Conservation (phyloP, 2,329 filamentous ascomycete genomes). For the Neoarthrinium moseri region DNA sequence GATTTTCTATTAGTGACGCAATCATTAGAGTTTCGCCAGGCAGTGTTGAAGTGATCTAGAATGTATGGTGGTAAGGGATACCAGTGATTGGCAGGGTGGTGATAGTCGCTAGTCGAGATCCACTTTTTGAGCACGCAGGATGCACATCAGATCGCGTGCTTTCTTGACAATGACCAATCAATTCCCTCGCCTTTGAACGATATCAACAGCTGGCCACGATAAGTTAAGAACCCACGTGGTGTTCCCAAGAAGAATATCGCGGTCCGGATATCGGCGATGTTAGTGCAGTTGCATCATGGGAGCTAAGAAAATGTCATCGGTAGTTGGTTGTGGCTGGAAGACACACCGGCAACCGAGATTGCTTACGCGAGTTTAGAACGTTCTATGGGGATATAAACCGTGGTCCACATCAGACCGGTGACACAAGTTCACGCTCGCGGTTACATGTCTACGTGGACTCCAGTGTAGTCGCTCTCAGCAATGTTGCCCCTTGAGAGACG, state of each 20-base stretch:
- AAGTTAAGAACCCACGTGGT: too few species aligned
- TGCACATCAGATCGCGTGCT: conserved; percentile 5
- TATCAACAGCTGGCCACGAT: too few species aligned
- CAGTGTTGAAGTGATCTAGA: too few species aligned
- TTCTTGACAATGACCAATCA: not conserved
- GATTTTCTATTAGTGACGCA: too few species aligned
- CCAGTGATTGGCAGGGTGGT: not conserved
- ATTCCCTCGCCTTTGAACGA: too few species aligned
- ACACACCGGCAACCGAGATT: not conserved
- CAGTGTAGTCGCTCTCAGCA: too few species aligned
- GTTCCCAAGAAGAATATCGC: not conserved
- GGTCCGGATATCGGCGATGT: not conserved
- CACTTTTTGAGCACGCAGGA: conserved; percentile 6
- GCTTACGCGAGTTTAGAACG: not conserved
- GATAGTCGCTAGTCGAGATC: not conserved
- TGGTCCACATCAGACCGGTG: not conserved
- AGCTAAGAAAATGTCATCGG: conserved; percentile 3
- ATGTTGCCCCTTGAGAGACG: conserved; percentile 1
- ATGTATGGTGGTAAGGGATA: too few species aligned
- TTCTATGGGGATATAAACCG: not conserved
- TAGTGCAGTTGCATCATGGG: conserved; percentile 2
- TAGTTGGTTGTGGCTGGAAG: not conserved
- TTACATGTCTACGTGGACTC: not conserved
- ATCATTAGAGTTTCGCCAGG: conserved; percentile 6
- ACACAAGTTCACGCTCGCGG: not conserved